Conservation (phyloP, 352 stramenopile species). For the Phytophthora lateralis region DNA sequence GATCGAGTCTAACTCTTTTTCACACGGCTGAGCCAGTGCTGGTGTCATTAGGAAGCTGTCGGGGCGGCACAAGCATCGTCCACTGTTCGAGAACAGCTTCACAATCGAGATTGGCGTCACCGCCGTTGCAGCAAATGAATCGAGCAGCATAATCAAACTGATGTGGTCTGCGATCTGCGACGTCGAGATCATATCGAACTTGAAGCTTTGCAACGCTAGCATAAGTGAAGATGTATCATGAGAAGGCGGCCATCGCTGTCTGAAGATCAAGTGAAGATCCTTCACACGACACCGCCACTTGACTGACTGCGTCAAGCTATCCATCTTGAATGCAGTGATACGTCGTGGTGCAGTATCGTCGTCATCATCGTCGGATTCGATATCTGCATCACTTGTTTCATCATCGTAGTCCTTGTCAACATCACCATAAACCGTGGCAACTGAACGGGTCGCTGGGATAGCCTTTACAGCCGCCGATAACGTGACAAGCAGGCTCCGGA, state of each 20-base stretch:
- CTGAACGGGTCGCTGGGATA: slow-evolving; percentile 9
- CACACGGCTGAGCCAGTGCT: slow-evolving; percentile 8
- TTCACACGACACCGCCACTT: slow-evolving; percentile 59
- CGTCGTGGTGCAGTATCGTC: slow-evolving; percentile 20
- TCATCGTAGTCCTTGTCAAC: slow-evolving; percentile 36
- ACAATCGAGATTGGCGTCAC: slow-evolving; percentile 75
- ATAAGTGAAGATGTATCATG: slow-evolving; percentile 56
- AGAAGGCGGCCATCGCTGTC: slow-evolving; percentile 62
- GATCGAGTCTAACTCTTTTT: slow-evolving; percentile 35
- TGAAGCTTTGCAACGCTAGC: slow-evolving; percentile 46
- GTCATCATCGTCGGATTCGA: slow-evolving; percentile 36
- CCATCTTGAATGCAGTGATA: slow-evolving; percentile 42
- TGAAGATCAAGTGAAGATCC: slow-evolving; percentile 53
- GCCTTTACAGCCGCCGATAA: slow-evolving; percentile 44
- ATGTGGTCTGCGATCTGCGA: slow-evolving; percentile 62
- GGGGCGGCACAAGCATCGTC: slow-evolving; percentile 55
- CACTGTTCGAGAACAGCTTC: slow-evolving; percentile 62
- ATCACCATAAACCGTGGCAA: slow-evolving; percentile 16
- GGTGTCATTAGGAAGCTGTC: slow-evolving; percentile 55
- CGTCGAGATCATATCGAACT: slow-evolving; percentile 43
- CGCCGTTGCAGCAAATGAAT: slow-evolving; percentile 76
- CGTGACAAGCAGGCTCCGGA: slow-evolving; percentile 60
- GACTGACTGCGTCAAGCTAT: slow-evolving; percentile 45
- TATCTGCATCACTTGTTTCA: slow-evolving; percentile 33
- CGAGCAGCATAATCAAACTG: slow-evolving; percentile 78